Percentiles rank a stretch among this genome's conserved stretches.
Evolutionary conservation across 768 basidiomycete genomes (phyloP).

Genomic region (Nidularia sp.): DNA sequence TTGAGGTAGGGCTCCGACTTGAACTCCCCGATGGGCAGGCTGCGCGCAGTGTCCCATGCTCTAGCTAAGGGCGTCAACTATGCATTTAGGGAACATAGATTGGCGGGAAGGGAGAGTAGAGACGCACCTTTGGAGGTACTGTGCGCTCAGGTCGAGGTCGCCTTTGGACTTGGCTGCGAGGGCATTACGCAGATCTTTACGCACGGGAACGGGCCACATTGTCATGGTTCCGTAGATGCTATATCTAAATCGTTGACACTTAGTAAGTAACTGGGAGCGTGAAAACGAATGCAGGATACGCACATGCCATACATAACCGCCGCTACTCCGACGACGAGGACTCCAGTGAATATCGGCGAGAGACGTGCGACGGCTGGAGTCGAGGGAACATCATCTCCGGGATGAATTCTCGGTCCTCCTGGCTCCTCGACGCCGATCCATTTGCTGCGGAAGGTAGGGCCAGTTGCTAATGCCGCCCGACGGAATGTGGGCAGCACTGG

Average conservation of each 20-base stretch:
- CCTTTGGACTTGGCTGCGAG: conserved; percentile 59
- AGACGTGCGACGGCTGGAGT: neutral
- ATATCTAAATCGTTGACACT: conserved; percentile 30
- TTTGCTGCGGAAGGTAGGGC: neutral
- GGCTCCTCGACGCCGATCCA: neutral
- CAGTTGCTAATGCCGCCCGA: neutral
- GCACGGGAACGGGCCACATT: conserved; percentile 64
- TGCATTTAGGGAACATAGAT: neutral
- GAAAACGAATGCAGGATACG: neutral
- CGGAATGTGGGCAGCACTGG: neutral
- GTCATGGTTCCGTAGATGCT: conserved; percentile 54
- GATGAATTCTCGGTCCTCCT: neutral
- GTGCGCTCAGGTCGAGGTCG: conserved; percentile 46
- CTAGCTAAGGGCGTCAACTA: conserved; percentile 20
- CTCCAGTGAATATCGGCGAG: neutral
- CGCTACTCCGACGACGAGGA: neutral
- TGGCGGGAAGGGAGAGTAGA: neutral
- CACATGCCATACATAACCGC: conserved; percentile 1
- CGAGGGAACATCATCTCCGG: neutral
- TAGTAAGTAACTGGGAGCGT: neutral
- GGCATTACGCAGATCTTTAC: conserved; percentile 61
- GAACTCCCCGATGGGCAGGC: conserved; percentile 33
- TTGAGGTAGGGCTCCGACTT: conserved; percentile 55
- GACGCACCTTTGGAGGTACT: conserved; percentile 51
- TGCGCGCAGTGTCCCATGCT: conserved; percentile 51